These are phyloP conservation scores for Fusarium fujikuroi DNA, from an alignment of 2,329 filamentous ascomycete genomes.

Conservation along the genomic window DNA sequence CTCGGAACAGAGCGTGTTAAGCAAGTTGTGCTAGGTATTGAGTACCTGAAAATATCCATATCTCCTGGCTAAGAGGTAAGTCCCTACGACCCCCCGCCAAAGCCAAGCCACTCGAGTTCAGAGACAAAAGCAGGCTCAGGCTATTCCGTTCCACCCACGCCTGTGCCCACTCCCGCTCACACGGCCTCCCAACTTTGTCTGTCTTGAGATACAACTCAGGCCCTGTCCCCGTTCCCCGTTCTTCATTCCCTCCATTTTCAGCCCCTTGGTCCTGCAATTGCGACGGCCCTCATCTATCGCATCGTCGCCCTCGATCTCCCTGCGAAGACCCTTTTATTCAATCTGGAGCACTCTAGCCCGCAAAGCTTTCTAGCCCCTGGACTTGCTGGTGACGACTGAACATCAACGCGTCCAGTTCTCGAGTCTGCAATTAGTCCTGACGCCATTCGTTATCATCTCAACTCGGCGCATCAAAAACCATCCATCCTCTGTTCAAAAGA, in stretches of 20 bases:
- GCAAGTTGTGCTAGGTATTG: conserved; percentile 8
- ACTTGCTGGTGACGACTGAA: conserved; percentile 12
- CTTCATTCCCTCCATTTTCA: conserved; percentile 37
- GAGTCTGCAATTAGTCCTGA: conserved; percentile 19
- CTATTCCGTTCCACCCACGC: conserved; percentile 41
- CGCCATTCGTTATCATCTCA: conserved; percentile 5
- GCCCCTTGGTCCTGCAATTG: conserved; percentile 43
- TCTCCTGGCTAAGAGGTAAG: conserved; percentile 19
- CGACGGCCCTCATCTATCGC: conserved; percentile 41
- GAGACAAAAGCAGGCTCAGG: conserved; percentile 36
- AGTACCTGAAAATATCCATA: conserved; percentile 16
- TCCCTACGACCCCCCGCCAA: conserved; percentile 26
- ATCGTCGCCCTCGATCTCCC: conserved; percentile 23
- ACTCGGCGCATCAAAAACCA: conserved; percentile 21
- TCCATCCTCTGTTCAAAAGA: neutral
- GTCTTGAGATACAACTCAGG: conserved; percentile 46
- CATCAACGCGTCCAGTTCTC: conserved; percentile 24
- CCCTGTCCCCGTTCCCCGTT: conserved; percentile 42
- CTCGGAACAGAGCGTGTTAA: conserved; percentile 23
- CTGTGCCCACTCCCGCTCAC: conserved; percentile 37
- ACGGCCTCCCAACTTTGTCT: conserved; percentile 42
- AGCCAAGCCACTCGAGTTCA: conserved; percentile 27
- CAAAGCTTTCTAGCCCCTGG: conserved; percentile 21
- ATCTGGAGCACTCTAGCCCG: conserved; percentile 4
- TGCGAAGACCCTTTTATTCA: conserved; percentile 24